Conservation (phyloP, 176 grass and related monocot genomes). For the Oryza meridionalis region DNA sequence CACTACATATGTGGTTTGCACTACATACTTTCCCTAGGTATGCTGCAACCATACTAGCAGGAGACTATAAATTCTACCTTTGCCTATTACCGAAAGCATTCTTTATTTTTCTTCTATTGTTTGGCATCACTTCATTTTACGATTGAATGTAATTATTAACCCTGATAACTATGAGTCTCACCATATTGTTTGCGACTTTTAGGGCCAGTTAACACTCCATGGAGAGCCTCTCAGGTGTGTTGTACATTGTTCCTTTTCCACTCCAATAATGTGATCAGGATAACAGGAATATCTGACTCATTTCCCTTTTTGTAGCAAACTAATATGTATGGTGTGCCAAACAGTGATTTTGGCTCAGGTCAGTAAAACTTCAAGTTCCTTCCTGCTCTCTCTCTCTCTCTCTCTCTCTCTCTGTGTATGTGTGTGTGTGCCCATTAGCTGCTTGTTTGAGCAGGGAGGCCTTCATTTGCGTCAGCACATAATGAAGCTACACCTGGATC, state of each 20-base stretch:
- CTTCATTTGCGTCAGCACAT: conserved; percentile 54
- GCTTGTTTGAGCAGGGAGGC: conserved; percentile 50
- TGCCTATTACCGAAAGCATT: background rate
- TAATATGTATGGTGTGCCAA: conserved; percentile 50
- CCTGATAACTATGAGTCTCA: conserved; percentile 19
- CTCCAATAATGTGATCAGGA: background rate
- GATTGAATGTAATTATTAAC: background rate
- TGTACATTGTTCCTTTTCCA: conserved; percentile 1
- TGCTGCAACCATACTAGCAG: background rate
- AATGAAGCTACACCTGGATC: conserved; percentile 43
- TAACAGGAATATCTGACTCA: conserved; percentile 25
- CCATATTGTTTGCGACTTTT: conserved; percentile 39
- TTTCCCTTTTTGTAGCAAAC: conserved; percentile 45
- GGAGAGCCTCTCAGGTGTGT: conserved; percentile 77
- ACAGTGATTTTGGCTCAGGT: conserved; percentile 56
- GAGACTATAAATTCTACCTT: background rate
- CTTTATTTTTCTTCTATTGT: background rate
- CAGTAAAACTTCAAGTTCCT: background rate
- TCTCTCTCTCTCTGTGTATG: too few relatives aligned
- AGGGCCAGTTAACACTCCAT: conserved; percentile 66
- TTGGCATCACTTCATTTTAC: background rate
- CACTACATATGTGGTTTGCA: too few relatives aligned
- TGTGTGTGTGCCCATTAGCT: too few relatives aligned
- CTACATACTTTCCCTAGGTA: background rate
- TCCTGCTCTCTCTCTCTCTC: background rate